Evolutionary conservation across 2,329 filamentous ascomycete species (phyloP).

Genomic region (Venturia asperata): DNA sequence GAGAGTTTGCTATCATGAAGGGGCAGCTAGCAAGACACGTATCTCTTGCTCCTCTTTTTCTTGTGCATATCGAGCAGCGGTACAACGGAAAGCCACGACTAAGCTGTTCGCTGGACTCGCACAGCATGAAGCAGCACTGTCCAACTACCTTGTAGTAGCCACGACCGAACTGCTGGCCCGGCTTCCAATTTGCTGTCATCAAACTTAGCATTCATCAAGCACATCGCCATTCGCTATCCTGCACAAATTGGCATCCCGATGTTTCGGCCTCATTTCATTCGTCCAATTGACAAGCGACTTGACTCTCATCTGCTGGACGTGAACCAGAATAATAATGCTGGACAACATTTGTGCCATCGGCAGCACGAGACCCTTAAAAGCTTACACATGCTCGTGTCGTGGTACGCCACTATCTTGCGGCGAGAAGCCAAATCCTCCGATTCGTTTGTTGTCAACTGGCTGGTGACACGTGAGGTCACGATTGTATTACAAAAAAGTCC

Average conservation of each 20-base stretch:
- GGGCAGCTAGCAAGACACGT: not conserved
- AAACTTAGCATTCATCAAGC: not conserved
- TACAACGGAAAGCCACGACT: not conserved
- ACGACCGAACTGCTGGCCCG: not conserved
- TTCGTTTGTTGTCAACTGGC: not conserved
- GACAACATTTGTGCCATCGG: not conserved
- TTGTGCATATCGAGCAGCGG: not conserved
- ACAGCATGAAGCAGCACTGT: not conserved
- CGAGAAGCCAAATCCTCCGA: not conserved
- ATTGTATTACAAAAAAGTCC: not conserved
- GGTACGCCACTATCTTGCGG: constrained; percentile 1
- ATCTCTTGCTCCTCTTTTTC: not conserved
- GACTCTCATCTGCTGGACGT: not conserved
- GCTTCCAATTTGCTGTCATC: not conserved
- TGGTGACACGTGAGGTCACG: not conserved
- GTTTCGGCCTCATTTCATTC: not conserved
- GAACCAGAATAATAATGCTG: not conserved
- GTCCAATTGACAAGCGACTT: not conserved
- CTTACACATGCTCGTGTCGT: not conserved
- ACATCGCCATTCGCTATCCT: not conserved
- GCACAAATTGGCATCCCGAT: not conserved
- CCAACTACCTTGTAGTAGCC: not conserved
- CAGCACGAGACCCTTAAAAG: not conserved
- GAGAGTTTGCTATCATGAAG: constrained; percentile 3
- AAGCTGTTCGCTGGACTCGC: not conserved